Evolutionary conservation across 768 basidiomycete species (phyloP).

Genomic region (Candolleomyces eurysporus): DNA sequence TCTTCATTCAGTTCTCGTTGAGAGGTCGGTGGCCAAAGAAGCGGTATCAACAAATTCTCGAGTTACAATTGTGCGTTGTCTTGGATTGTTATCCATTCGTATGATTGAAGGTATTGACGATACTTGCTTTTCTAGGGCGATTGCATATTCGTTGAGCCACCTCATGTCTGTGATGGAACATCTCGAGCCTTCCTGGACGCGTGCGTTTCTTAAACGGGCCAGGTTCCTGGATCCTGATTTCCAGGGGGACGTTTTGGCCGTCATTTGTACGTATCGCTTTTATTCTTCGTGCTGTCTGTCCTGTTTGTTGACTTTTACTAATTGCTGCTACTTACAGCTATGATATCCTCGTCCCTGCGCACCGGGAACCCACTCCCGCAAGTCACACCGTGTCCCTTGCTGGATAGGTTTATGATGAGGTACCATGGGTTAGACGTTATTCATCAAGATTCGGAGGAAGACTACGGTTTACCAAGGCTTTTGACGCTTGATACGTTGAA

Average conservation of each 20-base stretch:
- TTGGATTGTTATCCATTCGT: neutral
- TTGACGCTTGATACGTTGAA: constrained; percentile 72
- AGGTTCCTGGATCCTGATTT: constrained; percentile 77
- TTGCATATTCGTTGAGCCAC: constrained; percentile 68
- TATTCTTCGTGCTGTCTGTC: neutral
- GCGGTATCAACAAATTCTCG: constrained; percentile 67
- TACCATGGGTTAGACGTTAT: constrained; percentile 66
- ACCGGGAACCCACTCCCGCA: constrained; percentile 79
- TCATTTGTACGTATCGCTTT: constrained; percentile 54
- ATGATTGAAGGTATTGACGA: neutral
- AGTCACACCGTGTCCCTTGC: constrained; percentile 75
- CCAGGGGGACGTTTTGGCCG: constrained; percentile 81
- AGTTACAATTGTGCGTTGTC: constrained; percentile 59
- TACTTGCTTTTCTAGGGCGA: constrained; percentile 44
- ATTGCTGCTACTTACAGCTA: constrained; percentile 42
- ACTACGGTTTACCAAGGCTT: constrained; percentile 68
- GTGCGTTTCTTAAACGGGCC: constrained; percentile 72
- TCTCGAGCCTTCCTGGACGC: constrained; percentile 74
- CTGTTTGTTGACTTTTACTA: neutral
- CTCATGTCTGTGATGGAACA: constrained; percentile 70
- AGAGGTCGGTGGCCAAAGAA: constrained; percentile 79
- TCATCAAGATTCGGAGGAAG: constrained; percentile 68
- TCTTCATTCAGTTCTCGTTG: constrained; percentile 58
- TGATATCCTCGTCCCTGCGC: constrained; percentile 75
- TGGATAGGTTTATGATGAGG: constrained; percentile 46